Evolutionary conservation across 2,329 filamentous ascomycete genomes (phyloP).

Genomic region (Phyllosticta capitalensis): DNA sequence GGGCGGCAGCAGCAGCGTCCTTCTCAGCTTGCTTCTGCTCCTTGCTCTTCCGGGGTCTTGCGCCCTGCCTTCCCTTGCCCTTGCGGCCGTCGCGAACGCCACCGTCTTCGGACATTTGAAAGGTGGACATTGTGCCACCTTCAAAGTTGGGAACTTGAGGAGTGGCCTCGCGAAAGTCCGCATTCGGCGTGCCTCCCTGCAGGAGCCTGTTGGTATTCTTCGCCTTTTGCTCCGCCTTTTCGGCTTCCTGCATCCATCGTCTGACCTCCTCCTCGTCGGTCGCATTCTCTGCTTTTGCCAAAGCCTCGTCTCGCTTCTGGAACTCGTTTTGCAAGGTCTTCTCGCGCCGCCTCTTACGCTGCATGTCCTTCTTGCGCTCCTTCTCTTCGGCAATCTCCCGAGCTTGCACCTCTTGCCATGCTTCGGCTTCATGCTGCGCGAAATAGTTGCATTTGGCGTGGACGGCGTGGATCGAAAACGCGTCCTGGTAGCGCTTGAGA

Average conservation of each 20-base stretch:
- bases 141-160: constrained; percentile 72
- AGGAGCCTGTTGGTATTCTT: constrained; percentile 81
- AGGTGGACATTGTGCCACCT: constrained; percentile 76
- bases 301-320: constrained; percentile 71
- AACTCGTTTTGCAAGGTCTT: constrained; percentile 85
- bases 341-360: constrained; percentile 88
- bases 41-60: constrained; percentile 80
- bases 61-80: constrained; percentile 42
- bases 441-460: constrained; percentile 69
- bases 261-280: constrained; percentile 74
- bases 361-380: constrained; percentile 99
- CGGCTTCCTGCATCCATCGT: constrained; percentile 74
- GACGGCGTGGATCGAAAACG: constrained; percentile 58
- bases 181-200: constrained; percentile 64
- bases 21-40: constrained; percentile 62
- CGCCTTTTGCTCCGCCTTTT: constrained; percentile 86
- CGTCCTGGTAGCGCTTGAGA: constrained; percentile 45
- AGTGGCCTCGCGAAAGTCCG: constrained; percentile 65
- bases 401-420: constrained; percentile 76
- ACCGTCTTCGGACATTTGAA: constrained; percentile 56
- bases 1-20: constrained; percentile 74
- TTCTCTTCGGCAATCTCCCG: constrained; percentile 91
- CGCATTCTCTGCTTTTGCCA: constrained; percentile 67
- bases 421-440: constrained; percentile 66
- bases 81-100: constrained; percentile 27